These are phyloP conservation scores for Penicillium silybi DNA, from an alignment of 495 filamentous ascomycete genomes.

Conservation along the genomic window DNA sequence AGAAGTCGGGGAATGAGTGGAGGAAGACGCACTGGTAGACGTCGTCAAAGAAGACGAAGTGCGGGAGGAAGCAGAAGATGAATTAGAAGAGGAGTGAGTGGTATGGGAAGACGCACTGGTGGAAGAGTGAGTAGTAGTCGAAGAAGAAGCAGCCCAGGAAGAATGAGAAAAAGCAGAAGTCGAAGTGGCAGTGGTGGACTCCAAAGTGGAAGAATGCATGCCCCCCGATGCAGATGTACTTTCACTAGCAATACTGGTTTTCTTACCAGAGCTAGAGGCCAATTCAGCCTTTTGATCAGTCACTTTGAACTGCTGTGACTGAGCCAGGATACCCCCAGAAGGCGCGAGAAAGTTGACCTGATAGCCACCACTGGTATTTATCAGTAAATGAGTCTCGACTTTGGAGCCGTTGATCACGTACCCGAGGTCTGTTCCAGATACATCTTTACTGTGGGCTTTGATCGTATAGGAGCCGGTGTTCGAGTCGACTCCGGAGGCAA, in stretches of 20 bases:
- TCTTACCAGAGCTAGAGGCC: constrained; percentile 30
- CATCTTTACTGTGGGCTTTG: constrained; percentile 15
- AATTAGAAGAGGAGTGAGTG: constrained; percentile 18
- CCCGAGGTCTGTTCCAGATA: constrained; percentile 17
- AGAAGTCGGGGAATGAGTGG: neutral
- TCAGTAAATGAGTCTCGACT: neutral
- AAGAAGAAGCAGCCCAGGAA: constrained; percentile 19
- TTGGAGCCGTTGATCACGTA: neutral
- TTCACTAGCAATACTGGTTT: constrained; percentile 26
- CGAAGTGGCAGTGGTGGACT: constrained; percentile 11
- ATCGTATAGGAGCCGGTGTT: constrained; percentile 28
- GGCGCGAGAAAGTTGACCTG: constrained; percentile 33
- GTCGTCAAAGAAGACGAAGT: constrained; percentile 21
- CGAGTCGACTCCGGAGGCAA: constrained; percentile 29
- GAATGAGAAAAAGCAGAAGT: constrained; percentile 20
- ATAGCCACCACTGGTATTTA: constrained; percentile 22
- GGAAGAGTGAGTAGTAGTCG: constrained; percentile 24
- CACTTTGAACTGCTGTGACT: constrained; percentile 34
- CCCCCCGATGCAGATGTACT: constrained; percentile 13
- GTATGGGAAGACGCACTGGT: constrained; percentile 24
- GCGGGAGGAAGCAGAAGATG: constrained; percentile 20
- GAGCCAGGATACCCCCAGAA: constrained; percentile 28
- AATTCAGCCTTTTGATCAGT: constrained; percentile 12
- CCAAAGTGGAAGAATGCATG: constrained; percentile 16
- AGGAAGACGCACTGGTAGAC: constrained; percentile 16